These are phyloP conservation scores for Lepidium aucheri DNA, from an alignment of 345 rosid genomes.

Conservation along the genomic window DNA sequence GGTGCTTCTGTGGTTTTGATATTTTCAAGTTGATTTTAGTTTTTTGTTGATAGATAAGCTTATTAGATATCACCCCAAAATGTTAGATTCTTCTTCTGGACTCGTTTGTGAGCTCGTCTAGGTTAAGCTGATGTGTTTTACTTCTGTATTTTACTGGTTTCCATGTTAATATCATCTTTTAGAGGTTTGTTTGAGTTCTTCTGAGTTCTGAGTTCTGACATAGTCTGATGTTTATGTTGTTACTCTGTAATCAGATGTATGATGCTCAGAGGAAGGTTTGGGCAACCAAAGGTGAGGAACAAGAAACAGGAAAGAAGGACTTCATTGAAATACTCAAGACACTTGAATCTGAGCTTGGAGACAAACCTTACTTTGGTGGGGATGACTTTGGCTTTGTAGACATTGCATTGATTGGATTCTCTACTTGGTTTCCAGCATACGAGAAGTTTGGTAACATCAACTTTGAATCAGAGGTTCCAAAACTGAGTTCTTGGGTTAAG, in stretches of 20 bases:
- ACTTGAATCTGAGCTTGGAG: constrained; percentile 47
- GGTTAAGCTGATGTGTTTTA: neutral
- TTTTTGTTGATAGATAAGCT: neutral
- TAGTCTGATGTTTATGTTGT: neutral
- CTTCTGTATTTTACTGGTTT: neutral
- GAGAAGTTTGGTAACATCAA: constrained; percentile 39
- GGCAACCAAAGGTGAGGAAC: constrained; percentile 19
- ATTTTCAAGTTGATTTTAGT: neutral
- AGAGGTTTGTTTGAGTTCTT: no score
- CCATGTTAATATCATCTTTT: neutral
- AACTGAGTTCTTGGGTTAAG: constrained; percentile 16
- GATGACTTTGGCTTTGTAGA: constrained; percentile 46
- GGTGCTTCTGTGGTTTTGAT: neutral
- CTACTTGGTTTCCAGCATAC: constrained; percentile 39
- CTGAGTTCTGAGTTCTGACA: neutral
- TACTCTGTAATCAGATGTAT: constrained; percentile 8
- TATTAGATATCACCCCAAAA: neutral
- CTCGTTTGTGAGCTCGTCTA: neutral
- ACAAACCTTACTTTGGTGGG: constrained; percentile 49
- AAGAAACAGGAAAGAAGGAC: constrained; percentile 17
- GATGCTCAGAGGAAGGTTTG: constrained; percentile 11
- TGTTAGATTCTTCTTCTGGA: neutral
- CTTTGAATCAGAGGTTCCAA: constrained; percentile 21
- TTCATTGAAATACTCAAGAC: constrained; percentile 30
- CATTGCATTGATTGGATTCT: constrained; percentile 32